phyloP scores from a whole-genome alignment of 2,329 filamentous ascomycete genomes.

The Fusarium sp. region DNA sequence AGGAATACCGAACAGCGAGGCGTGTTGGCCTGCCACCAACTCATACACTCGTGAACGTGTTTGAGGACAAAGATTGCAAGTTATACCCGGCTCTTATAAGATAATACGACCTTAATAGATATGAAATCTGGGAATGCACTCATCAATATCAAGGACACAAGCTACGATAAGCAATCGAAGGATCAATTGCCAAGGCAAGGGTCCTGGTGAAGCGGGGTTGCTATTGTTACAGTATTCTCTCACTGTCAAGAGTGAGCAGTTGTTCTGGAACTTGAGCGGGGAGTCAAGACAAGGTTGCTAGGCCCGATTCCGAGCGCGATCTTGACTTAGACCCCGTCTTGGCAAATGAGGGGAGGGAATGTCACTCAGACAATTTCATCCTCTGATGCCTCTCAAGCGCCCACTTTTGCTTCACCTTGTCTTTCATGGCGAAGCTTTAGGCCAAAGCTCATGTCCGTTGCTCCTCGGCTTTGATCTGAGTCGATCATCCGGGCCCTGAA shows the following conservation, averaged over 20 bases:
- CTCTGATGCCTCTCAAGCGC: constrained; percentile 5
- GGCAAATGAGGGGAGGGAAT: constrained; percentile 17
- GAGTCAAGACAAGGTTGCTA: constrained; percentile 28
- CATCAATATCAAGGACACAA: constrained; percentile 21
- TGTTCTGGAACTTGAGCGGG: constrained; percentile 28
- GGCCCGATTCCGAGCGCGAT: constrained; percentile 23
- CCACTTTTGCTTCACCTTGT: constrained; percentile 1
- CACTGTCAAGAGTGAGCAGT: constrained; percentile 5
- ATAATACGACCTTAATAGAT: constrained; percentile 28
- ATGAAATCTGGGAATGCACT: constrained; percentile 21
- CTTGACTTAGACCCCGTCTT: constrained; percentile 31
- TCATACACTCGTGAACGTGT: not conserved
- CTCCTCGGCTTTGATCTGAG: not conserved
- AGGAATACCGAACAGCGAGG: constrained; percentile 3
- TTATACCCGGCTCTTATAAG: constrained; percentile 20
- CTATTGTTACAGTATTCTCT: not conserved
- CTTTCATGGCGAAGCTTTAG: not conserved
- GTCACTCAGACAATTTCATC: constrained; percentile 23
- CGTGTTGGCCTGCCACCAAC: constrained; percentile 1
- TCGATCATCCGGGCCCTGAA: not conserved
- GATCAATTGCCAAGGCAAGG: constrained; percentile 18
- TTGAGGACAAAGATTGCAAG: constrained; percentile 8
- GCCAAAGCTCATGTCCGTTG: not conserved
- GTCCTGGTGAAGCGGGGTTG: constrained; percentile 33
- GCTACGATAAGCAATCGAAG: constrained; percentile 15